Percentiles rank a stretch among this genome's conserved stretches.
Conservation (phyloP, 2,329 filamentous ascomycete genomes). For the Monilinia aucupariae region DNA sequence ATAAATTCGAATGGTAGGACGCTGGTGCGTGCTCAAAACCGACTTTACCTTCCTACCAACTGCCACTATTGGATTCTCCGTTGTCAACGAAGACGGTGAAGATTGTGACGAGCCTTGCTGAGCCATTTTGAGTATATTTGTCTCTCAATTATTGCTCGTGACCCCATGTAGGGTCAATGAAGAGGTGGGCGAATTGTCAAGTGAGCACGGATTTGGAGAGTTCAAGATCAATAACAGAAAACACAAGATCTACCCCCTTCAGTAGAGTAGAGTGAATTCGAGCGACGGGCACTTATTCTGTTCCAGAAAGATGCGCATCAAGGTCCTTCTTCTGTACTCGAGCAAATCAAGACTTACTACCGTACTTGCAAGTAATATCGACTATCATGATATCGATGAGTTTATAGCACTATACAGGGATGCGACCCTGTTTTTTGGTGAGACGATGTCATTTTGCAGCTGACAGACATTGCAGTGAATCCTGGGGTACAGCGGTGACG, state of each 20-base stretch:
- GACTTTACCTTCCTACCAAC: conserved; percentile 30
- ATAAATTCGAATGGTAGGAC: conserved; percentile 27
- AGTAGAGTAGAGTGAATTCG: background rate
- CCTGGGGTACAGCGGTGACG: background rate
- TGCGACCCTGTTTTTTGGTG: conserved; percentile 15
- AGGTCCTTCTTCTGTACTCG: no score
- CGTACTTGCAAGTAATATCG: no score
- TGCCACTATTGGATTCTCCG: conserved; percentile 26
- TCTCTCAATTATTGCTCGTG: background rate
- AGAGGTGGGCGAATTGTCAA: background rate
- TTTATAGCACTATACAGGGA: conserved; percentile 6
- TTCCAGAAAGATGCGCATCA: no score
- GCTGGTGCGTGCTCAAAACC: conserved; percentile 22
- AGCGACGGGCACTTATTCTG: background rate
- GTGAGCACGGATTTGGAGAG: background rate
- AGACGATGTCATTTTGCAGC: conserved; percentile 21
- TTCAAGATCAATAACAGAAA: background rate
- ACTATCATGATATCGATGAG: background rate
- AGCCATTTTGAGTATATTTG: conserved; percentile 15
- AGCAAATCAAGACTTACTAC: no score
- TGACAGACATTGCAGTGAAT: conserved; percentile 14
- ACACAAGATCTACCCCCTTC: no score
- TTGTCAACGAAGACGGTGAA: conserved; percentile 18
- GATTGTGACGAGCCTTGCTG: conserved; percentile 17
- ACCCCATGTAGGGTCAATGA: no score